Evolutionary conservation across 768 basidiomycete genomes (phyloP), one percentile per base, ranked within the genome.

Genomic region (Leucocoprinus sp.): DNA sequence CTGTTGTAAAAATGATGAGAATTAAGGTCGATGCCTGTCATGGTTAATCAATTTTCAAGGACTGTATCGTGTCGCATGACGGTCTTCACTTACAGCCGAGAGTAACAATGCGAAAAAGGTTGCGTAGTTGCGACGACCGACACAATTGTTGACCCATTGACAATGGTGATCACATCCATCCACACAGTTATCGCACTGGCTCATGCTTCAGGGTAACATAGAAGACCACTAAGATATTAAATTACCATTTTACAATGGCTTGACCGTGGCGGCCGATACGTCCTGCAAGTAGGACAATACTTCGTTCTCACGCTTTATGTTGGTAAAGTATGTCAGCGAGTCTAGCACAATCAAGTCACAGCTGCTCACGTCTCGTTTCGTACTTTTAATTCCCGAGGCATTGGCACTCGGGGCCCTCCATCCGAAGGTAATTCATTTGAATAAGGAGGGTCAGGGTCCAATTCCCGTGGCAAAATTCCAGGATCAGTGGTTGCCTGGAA

Each of bases 81-180:
- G 22, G 8, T 46, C 18, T 28, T 18, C 22, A 76, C 88, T 58
- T 59, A 91, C 86, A 8, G 81, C 76, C 27, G 79, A 76, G 31
- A 82, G 60, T n/a, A 99, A 70, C 53, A 93, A 79, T 0, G 76
- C 79, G 51, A 95, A 82, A 65, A 99, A 99, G n/a, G 82, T 74
- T 14, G 90, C 85, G 60, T 99, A 98, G 60, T 97, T 98, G 36
- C 93, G 82, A 31, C 90, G 78, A 5, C 96, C 96, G 31, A 99
- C 76, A 60, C 96, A 98, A 59, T 92, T 96, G 61, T 97, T 96
- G 15, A 99, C 79, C 85, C 84, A 87, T 58, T 83, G 82, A 51
- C 84, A 88, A 58, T 91, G 90, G 58, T 93, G 88, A 60, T 95
- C 93, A 53, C 93, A 97, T 8, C 84, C 83, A 53, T 97, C 93